Evolutionary conservation across 768 basidiomycete species (phyloP), one percentile per base, ranked within the genome.

Genomic region (Boletus rex-veris): DNA sequence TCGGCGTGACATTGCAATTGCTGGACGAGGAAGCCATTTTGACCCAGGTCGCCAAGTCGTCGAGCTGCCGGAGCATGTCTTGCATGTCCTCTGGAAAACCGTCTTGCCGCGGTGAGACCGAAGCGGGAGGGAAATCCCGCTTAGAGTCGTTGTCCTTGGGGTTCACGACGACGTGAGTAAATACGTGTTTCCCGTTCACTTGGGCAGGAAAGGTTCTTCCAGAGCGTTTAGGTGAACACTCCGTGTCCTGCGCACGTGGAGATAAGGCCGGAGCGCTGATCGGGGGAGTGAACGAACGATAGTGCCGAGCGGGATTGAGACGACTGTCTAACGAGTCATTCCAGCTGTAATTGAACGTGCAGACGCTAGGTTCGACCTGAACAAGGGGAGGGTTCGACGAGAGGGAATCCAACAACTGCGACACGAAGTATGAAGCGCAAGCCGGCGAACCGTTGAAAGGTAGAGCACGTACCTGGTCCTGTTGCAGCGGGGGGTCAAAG

Each of bases 31-130:
- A 61, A 45, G 62, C 52, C 26, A 50, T 45, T 33, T 50, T 65
- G 47, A 71, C 57, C 68, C 63, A 66, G 41, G 18, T 41, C 3
- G 68, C 68, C 40, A 70, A 33, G 38, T 68, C 62, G 35, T 70
- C 68, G 38, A 70, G 50, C 43, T 70, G 57, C 31, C 42, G 56
- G 16, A 70, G 57, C 2, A 66, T 48, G 18, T 64, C 66, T 30
- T 42, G 60, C 62, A 71, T 64, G 44, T 70, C 68, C 26, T 58
- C 55, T 39, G 60, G 66, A 38, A 70, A 55, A n/a, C 70, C 68
- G 19, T 37, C 33, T 16, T 50, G 16, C 14, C 7, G 36, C 7
- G 48, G 16, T 7, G 39, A 36, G 24, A 31, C 6, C 7, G 43
- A 39, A 21, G 18, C 11, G 35, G 18, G 11, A 35, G 4, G 14